Conservation (phyloP, 495 filamentous ascomycete genomes). For the Amniculicola lignicola region DNA sequence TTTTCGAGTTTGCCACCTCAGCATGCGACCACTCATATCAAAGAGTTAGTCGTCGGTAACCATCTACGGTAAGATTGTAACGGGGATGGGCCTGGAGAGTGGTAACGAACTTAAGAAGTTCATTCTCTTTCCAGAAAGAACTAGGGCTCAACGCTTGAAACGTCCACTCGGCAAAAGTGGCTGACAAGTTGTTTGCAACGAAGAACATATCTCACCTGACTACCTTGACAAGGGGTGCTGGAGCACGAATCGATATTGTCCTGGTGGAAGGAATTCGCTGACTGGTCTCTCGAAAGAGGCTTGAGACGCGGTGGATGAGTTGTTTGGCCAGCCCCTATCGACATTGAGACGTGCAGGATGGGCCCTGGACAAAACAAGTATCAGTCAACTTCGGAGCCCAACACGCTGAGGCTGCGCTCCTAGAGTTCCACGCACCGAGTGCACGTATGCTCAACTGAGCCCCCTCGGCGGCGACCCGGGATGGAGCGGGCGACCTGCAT, state of each 20-base stretch:
- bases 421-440: neutral
- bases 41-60: too few relatives aligned
- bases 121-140: too few relatives aligned
- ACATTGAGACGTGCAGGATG: neutral
- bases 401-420: neutral
- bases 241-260: conserved; percentile 21
- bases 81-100: too few relatives aligned
- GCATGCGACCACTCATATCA: too few relatives aligned
- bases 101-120: too few relatives aligned
- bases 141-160: conserved; percentile 24
- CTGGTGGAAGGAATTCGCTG: conserved; percentile 8
- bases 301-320: conserved; percentile 33
- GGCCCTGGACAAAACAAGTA: neutral
- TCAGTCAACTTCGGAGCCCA: neutral
- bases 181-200: too few relatives aligned
- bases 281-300: conserved; percentile 9
- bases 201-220: conserved; percentile 33
- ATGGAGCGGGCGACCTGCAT: neutral
- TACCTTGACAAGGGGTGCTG: conserved; percentile 17
- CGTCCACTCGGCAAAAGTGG: conserved; percentile 29
- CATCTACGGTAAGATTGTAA: too few relatives aligned
- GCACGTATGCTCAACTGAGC: neutral
- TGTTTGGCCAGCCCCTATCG: conserved; percentile 20
- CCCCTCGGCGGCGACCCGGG: conserved; percentile 8
- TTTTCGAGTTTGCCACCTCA: too few relatives aligned